phyloP scores from a whole-genome alignment of 2,329 filamentous ascomycete species.

The Epichloe coenophiala region DNA sequence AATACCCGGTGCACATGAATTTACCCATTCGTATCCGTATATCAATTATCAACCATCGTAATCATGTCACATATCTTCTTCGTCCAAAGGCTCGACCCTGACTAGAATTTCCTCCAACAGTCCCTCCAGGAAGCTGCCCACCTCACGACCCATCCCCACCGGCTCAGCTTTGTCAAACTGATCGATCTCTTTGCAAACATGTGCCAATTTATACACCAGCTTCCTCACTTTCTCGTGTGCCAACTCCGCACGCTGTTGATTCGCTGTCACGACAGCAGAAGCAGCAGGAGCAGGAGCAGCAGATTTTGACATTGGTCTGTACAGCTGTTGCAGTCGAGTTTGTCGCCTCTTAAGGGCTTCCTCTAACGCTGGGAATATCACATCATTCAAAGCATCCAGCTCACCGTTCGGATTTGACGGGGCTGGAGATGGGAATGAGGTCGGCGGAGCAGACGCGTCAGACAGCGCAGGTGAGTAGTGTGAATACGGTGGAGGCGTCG shows the following conservation, averaged over 20 bases:
- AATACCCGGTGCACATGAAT: no score
- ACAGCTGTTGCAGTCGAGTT: slow-evolving; percentile 41
- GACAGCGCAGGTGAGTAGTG: slow-evolving; percentile 18
- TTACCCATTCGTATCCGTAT: no score
- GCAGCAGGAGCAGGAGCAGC: slow-evolving; percentile 6
- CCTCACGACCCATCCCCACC: slow-evolving; percentile 87
- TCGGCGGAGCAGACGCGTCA: slow-evolving; percentile 23
- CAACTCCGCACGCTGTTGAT: slow-evolving; percentile 53
- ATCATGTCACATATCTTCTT: slow-evolving; percentile 35
- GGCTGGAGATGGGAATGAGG: slow-evolving; percentile 42
- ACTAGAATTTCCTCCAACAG: slow-evolving; percentile 89
- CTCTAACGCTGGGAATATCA: slow-evolving; percentile 86
- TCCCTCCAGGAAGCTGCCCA: slow-evolving; percentile 79
- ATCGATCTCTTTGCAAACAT: slow-evolving; percentile 82
- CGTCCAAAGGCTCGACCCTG: slow-evolving; percentile 75
- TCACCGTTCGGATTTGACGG: slow-evolving; percentile 50
- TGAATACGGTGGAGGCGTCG: slow-evolving; percentile 15
- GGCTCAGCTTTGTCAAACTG: slow-evolving; percentile 73
- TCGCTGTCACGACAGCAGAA: slow-evolving; percentile 36
- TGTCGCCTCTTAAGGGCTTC: slow-evolving; percentile 75
- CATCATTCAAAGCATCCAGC: slow-evolving; percentile 75
- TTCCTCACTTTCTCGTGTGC: slow-evolving; percentile 73
- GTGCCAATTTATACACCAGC: slow-evolving; percentile 69
- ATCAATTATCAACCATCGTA: neutral
- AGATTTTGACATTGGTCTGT: slow-evolving; percentile 21